Evolutionary conservation across 768 basidiomycete species (phyloP).

Genomic region (Hysterangium stoloniferum): DNA sequence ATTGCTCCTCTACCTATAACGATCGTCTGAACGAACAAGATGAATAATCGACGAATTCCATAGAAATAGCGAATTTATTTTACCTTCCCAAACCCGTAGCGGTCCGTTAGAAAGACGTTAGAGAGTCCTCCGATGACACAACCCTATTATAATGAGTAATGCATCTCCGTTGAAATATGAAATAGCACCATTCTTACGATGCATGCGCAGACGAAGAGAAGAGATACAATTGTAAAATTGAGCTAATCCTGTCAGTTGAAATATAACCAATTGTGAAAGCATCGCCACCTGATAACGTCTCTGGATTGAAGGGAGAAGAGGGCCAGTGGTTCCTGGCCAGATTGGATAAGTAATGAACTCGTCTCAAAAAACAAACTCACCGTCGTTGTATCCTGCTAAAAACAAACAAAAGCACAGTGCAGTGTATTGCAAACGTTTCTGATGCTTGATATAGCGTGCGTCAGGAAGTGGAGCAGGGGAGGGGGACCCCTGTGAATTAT

Average conservation of each 20-base stretch:
- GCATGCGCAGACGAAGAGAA: slow-evolving; percentile 47
- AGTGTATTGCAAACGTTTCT: slow-evolving; percentile 39
- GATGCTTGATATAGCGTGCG: slow-evolving; percentile 12
- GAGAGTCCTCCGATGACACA: slow-evolving; percentile 38
- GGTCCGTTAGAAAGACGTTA: slow-evolving; percentile 41
- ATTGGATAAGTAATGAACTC: neutral
- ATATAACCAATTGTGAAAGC: neutral
- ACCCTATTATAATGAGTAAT: slow-evolving; percentile 29
- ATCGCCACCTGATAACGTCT: slow-evolving; percentile 38
- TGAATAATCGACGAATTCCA: neutral
- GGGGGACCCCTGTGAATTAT: too few species aligned
- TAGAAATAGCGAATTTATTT: neutral
- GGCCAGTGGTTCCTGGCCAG: slow-evolving; percentile 42
- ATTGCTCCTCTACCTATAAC: slow-evolving; percentile 23
- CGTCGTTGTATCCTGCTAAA: slow-evolving; percentile 74
- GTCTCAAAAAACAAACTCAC: slow-evolving; percentile 16
- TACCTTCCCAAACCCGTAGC: slow-evolving; percentile 43
- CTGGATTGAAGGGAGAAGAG: slow-evolving; percentile 67
- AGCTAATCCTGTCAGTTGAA: neutral
- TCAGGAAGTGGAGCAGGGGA: neutral
- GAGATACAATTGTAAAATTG: slow-evolving; percentile 44
- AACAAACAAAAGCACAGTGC: slow-evolving; percentile 51
- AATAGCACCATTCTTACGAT: slow-evolving; percentile 14
- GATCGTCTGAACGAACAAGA: slow-evolving; percentile 29
- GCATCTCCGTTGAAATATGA: neutral